Percentiles rank a stretch among this genome's conserved stretches.
phyloP scores from a whole-genome alignment of 192 early-diverging fungal genomes.

The Martensiomyces pterosporus region DNA sequence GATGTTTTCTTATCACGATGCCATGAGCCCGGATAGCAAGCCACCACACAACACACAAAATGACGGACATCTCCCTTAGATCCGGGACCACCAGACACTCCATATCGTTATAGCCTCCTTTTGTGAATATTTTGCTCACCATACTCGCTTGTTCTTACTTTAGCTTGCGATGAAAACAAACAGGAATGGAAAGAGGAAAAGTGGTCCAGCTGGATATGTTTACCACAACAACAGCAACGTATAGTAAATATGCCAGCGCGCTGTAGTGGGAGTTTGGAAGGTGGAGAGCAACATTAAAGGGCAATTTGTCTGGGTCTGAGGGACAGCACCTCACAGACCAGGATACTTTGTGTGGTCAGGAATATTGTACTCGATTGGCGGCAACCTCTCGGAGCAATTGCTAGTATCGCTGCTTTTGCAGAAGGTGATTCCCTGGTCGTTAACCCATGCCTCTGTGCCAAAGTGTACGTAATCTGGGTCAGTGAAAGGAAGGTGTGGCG shows the following conservation, averaged over 20 bases:
- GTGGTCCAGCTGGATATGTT: not conserved
- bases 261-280: too few relatives aligned
- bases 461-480: conserved; percentile 14
- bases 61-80: too few relatives aligned
- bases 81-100: too few relatives aligned
- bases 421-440: conserved; percentile 5
- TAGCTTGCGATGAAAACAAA: too few relatives aligned
- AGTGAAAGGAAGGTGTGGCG: conserved; percentile 18
- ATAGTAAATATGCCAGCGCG: not conserved
- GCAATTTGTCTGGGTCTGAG: too few relatives aligned
- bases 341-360: conserved; percentile 22
- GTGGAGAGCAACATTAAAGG: too few relatives aligned
- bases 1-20: not conserved
- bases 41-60: too few relatives aligned
- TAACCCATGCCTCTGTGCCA: conserved; percentile 35
- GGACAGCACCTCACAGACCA: conserved; percentile 4
- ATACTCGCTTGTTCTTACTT: too few relatives aligned
- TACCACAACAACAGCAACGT: not conserved
- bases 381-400: conserved; percentile 22
- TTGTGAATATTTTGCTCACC: too few relatives aligned
- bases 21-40: too few relatives aligned
- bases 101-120: too few relatives aligned
- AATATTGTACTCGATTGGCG: conserved; percentile 4
- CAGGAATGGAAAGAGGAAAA: too few relatives aligned
- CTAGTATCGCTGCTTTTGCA: conserved; percentile 18